Percentiles rank a stretch among this genome's conserved stretches.
phyloP scores from a whole-genome alignment of 2,329 filamentous ascomycete species.

The Aspergillus fijiensis region DNA sequence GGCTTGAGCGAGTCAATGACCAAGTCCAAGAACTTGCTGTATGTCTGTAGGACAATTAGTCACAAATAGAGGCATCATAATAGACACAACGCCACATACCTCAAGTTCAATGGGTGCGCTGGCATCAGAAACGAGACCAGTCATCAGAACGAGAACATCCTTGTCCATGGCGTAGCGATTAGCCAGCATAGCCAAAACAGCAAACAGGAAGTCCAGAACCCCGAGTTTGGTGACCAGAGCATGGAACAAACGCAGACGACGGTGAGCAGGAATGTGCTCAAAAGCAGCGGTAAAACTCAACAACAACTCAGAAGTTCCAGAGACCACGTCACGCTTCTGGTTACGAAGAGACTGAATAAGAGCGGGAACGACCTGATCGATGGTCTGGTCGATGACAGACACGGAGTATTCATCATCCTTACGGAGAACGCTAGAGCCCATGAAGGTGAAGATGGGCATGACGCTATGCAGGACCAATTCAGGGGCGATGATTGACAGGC shows the following conservation, averaged over 20 bases:
- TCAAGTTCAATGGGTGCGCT: conserved; percentile 70
- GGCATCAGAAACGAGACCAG: conserved; percentile 71
- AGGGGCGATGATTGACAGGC: conserved; percentile 80
- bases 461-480: conserved; percentile 93
- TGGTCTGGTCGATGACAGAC: conserved; percentile 90
- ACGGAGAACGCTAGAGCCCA: conserved; percentile 85
- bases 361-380: conserved; percentile 89
- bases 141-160: conserved; percentile 70
- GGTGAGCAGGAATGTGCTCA: conserved; percentile 88
- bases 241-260: conserved; percentile 77
- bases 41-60: conserved; percentile 53
- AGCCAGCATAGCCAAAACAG: conserved; percentile 83
- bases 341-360: conserved; percentile 81
- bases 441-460: conserved; percentile 99
- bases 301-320: conserved; percentile 83
- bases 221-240: conserved; percentile 84
- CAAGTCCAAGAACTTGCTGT: conserved; percentile 74
- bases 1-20: conserved; percentile 72
- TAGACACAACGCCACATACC: conserved; percentile 25
- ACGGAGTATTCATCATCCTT: conserved; percentile 97
- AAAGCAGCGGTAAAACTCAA: conserved; percentile 95
- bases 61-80: not conserved
- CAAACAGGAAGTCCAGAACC: conserved; percentile 81
- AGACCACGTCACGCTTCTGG: conserved; percentile 72
- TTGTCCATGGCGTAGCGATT: conserved; percentile 81